Conservation (phyloP, 257 asterid species). For the Petunia axillaris region DNA sequence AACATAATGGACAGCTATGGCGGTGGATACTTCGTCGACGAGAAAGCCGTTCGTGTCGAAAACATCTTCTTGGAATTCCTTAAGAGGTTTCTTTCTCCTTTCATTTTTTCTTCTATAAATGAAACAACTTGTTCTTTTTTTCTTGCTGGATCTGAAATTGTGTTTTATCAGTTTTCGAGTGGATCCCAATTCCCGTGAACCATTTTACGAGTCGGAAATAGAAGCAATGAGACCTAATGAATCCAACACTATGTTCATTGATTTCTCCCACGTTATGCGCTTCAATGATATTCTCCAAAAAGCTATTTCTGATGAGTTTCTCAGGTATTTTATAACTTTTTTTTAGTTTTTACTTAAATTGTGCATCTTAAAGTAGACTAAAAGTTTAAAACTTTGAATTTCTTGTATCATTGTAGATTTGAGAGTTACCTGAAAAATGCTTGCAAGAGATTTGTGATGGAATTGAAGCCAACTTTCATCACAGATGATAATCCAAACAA, state of each 20-base stretch:
- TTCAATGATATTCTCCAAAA: constrained; percentile 77
- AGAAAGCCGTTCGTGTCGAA: constrained; percentile 83
- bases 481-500: constrained; percentile 81
- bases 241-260: constrained; percentile 88
- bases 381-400: background rate
- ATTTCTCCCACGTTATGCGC: constrained; percentile 91
- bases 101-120: background rate
- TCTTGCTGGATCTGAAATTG: background rate
- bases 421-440: constrained; percentile 84
- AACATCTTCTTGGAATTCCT: constrained; percentile 82
- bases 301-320: constrained; percentile 85
- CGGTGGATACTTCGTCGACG: constrained; percentile 75
- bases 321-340: constrained; percentile 39
- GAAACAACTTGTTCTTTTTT: background rate
- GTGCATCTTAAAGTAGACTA: background rate
- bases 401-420: constrained; percentile 35
- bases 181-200: constrained; percentile 57
- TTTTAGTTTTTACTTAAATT: background rate
- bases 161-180: constrained; percentile 46
- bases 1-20: constrained; percentile 55
- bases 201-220: constrained; percentile 78
- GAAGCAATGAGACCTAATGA: constrained; percentile 83
- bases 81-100: constrained; percentile 42
- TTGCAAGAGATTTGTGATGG: constrained; percentile 86
- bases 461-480: constrained; percentile 69